These are phyloP conservation scores for Moricandia moricandioides DNA, from an alignment of 345 rosid genomes.

Conservation along the genomic window DNA sequence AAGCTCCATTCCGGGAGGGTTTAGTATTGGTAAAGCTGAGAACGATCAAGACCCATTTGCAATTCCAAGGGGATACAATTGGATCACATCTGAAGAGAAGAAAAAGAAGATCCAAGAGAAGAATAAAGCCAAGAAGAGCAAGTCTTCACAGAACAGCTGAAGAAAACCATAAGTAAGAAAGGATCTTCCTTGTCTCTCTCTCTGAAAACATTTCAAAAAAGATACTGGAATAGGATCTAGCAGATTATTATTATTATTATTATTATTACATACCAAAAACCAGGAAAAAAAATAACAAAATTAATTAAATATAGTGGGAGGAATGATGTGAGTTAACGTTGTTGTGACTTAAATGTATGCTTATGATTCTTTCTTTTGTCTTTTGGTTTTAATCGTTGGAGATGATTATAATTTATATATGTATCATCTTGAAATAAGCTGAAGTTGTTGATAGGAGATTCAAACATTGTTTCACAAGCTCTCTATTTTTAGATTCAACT, in stretches of 20 bases:
- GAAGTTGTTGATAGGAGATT: neutral
- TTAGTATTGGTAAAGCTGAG: slow-evolving; percentile 50
- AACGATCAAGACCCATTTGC: slow-evolving; percentile 75
- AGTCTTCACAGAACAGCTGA: slow-evolving; percentile 35
- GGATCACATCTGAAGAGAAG: slow-evolving; percentile 94
- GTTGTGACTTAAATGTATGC: slow-evolving; percentile 28
- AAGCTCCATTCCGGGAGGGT: slow-evolving; percentile 39
- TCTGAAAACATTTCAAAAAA: neutral
- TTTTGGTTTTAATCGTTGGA: neutral
- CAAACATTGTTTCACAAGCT: neutral
- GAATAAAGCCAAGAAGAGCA: slow-evolving; percentile 64
- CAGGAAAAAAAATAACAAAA: slow-evolving; percentile 10
- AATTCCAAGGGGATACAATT: slow-evolving; percentile 72
- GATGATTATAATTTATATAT: neutral
- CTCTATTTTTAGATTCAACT: neutral
- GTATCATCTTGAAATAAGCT: slow-evolving; percentile 13
- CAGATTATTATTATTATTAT: slow-evolving; percentile 6
- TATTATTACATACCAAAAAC: slow-evolving; percentile 14
- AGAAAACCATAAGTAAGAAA: slow-evolving; percentile 24
- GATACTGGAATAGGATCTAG: slow-evolving; percentile 33
- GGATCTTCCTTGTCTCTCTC: slow-evolving; percentile 14
- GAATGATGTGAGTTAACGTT: slow-evolving; percentile 19
- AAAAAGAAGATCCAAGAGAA: slow-evolving; percentile 93
- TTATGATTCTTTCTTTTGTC: slow-evolving; percentile 22
- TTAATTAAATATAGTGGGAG: slow-evolving; percentile 29